Base-by-base conservation (phyloP, 371 early-diverging fungal genomes). In the Mucor irregularis region DNA sequence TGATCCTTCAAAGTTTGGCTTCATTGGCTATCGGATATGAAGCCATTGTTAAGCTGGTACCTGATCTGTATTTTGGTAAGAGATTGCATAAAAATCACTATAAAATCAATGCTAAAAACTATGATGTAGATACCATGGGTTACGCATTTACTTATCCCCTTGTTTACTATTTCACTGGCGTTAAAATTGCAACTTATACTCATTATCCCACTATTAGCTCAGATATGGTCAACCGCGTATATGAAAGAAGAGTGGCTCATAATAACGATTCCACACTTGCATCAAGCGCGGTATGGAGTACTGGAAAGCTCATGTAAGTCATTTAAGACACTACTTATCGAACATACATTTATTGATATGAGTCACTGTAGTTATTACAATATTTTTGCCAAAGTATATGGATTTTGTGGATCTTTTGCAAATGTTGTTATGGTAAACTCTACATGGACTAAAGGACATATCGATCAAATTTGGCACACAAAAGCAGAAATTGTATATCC, bases 141-240 rank as follows among this genome's bases (percentile, higher is more conserved):
- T 95, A 90, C 63, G 96, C 96, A 9, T 97, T 97, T 57, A 90
- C 90, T 1, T 95, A 92, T 63, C 97, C 97, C 4, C 33, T 94
- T 2, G 89, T 89, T 0, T 80, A 81, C 58, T 56, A 77, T 28
- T 53, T 93, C n/a, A 77, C 81, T 14, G 71, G 80, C 0, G 71
- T 76, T 60, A 82, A 71, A 38, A 85, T 97, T 10, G 86, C 87
- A 2, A 83, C 96, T 1, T 98, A 98, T 63, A 91, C 92, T 11
- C 99, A 98, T 68, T 98, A 98, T 56, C 99, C 99, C 2, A 87
- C 90, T 3, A 93, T 98, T 50, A 90, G 95, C 61, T 85, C 94
- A n/a, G 99, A 98, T 61, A 97, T 98, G 98, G 76, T 94, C 7
- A 69, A 81, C 4, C 84, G 81, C 29, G 93, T 98, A 4, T 76